Conservation (phyloP, 768 basidiomycete species). For the Mrakia blollopis region DNA sequence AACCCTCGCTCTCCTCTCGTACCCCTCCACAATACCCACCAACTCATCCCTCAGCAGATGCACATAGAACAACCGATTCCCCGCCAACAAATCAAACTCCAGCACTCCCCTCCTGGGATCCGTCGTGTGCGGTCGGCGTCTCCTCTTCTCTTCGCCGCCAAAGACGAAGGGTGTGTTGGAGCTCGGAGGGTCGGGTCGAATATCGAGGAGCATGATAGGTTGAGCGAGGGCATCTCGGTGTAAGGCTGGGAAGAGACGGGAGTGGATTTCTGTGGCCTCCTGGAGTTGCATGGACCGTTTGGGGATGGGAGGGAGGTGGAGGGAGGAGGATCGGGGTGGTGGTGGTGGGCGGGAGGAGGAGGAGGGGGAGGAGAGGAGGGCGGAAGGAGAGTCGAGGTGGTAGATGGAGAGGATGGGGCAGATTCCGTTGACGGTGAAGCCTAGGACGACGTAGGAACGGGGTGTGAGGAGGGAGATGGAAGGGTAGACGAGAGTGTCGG, state of each 20-base stretch:
- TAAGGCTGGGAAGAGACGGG: not conserved
- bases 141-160: not conserved
- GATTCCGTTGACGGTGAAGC: not conserved
- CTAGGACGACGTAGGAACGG: constrained; percentile 5
- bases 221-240: not conserved
- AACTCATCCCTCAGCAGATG: not conserved
- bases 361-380: not conserved
- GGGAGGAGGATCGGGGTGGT: not conserved
- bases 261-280: not conserved
- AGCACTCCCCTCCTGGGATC: not conserved
- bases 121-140: not conserved
- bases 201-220: constrained; percentile 7
- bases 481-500: constrained; percentile 3
- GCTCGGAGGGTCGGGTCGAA: constrained; percentile 12
- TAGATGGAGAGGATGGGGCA: not conserved
- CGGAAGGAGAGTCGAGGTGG: not conserved
- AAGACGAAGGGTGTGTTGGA: not conserved
- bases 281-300: not conserved
- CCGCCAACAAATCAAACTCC: constrained; percentile 1
- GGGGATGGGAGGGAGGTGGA: not conserved
- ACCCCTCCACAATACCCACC: not conserved
- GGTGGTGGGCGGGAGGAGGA: not conserved
- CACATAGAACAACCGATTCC: not conserved
- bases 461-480: constrained; percentile 24
- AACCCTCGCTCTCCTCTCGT: not conserved